Conservation (phyloP, 768 basidiomycete species). For the Lactarius hengduanensis region DNA sequence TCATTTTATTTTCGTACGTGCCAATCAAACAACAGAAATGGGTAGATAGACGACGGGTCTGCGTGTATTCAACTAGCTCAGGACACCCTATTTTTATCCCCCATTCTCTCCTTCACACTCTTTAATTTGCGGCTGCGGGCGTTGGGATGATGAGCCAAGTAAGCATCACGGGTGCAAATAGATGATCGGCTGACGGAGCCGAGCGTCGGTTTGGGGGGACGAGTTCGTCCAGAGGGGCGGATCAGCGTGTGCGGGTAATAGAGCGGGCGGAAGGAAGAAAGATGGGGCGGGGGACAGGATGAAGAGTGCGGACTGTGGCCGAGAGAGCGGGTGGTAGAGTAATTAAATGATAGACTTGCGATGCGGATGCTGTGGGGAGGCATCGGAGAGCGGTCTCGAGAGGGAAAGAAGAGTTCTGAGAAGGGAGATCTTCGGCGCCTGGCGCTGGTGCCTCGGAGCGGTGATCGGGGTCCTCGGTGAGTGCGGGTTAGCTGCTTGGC, state of each 20-base stretch:
- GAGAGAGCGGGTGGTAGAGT: not conserved
- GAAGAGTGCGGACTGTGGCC: not conserved
- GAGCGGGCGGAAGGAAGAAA: not conserved
- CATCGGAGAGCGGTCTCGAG: not conserved
- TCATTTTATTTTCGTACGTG: not conserved
- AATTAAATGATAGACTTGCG: not conserved
- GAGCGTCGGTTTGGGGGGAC: not conserved
- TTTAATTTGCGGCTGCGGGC: no score
- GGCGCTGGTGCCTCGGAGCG: not conserved
- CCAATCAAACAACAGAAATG: not conserved
- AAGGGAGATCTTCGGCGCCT: slow-evolving; percentile 1
- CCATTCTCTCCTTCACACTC: not conserved
- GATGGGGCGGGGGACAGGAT: not conserved
- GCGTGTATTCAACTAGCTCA: not conserved
- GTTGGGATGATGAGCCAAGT: not conserved
- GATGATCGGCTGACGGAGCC: not conserved
- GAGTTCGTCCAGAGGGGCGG: not conserved
- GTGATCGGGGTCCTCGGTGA: not conserved
- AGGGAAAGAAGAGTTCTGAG: not conserved
- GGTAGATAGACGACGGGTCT: not conserved
- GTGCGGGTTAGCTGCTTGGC: not conserved
- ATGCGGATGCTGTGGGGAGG: slow-evolving; percentile 2
- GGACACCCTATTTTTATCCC: not conserved
- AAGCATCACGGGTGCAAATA: not conserved
- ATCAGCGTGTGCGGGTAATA: not conserved